These are phyloP conservation scores for Cadophora malorum DNA, from an alignment of 2,329 filamentous ascomycete species.

Conservation along the genomic window DNA sequence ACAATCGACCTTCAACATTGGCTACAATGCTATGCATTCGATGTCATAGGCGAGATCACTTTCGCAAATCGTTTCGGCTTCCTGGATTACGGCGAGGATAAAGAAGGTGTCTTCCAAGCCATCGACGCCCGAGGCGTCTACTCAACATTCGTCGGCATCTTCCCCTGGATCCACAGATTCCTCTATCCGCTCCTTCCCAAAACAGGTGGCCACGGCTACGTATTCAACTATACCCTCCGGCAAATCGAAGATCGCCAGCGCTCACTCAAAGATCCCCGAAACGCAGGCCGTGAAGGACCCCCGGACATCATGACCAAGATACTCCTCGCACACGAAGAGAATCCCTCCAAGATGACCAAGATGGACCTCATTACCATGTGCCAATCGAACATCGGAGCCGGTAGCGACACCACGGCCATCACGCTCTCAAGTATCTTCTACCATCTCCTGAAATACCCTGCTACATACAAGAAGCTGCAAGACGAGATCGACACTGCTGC, in stretches of 20 bases:
- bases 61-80: constrained; percentile 52
- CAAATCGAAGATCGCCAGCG: constrained; percentile 34
- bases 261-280: constrained; percentile 30
- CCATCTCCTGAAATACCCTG: constrained; percentile 49
- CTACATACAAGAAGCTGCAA: constrained; percentile 37
- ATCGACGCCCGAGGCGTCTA: constrained; percentile 49
- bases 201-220: constrained; percentile 33
- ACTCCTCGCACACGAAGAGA: constrained; percentile 47
- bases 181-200: constrained; percentile 43
- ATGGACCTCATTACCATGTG: constrained; percentile 43
- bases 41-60: constrained; percentile 59
- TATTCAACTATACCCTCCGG: constrained; percentile 30
- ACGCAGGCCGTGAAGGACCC: constrained; percentile 31
- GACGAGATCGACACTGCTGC: constrained; percentile 45
- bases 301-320: constrained; percentile 52
- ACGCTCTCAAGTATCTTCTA: constrained; percentile 54
- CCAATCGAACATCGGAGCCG: constrained; percentile 43
- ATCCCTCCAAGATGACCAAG: constrained; percentile 45
- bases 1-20: constrained; percentile 51
- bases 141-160: constrained; percentile 51
- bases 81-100: constrained; percentile 54
- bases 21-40: constrained; percentile 56
- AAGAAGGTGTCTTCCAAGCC: constrained; percentile 50
- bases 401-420: constrained; percentile 56
- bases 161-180: constrained; percentile 48